Base-by-base conservation (phyloP, 202 grass and related monocot species). In the Musa balbisiana region DNA sequence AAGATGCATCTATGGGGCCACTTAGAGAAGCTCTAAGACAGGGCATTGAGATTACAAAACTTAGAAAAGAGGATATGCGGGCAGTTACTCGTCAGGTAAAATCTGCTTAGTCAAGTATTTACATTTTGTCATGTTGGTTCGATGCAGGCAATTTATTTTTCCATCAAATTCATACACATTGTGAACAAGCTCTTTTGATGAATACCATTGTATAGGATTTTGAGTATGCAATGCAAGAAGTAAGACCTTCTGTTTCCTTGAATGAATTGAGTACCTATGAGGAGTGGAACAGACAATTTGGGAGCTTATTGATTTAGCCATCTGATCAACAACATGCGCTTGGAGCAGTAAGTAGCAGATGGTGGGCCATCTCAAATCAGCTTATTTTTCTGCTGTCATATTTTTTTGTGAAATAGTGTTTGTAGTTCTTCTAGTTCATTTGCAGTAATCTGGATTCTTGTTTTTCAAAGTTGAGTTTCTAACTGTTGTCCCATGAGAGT, bases 1-100 rank as follows among this genome's bases (percentile, higher is more conserved):
- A 97, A 82, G 93, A 97, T 91, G 93, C 93, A 62, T 91, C 88
- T 22, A 97, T 97, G 93, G 93, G 90, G 53, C 93, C 90, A 74
- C 74, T 97, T 58, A 93, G 93, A 86, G 90, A 97, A 81, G 90
- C 90, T 25, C 76, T 91, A 85, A 84, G 72, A 55, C 79, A 81
- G 43, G 93, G 93, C 55, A 72, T 75, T 75, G 93, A 84, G 84
- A 97, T 97, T 83, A 81, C 83, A 83, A 80, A 91, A 27, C 84
- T 97, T 55, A 87, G 76, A 65, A 89, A 93, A 73, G 93, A 97
- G 74, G 93, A 93, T 64, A 79, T 97, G 76, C 84, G 93, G 21
- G 73, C 82, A 0, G 90, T 97, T 55, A 93, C 81, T 76, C 79
- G 91, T 64, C 85, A 91, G 84, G 93, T 97, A 85, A 65, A 29